Percentiles rank a stretch among this genome's conserved stretches.
Evolutionary conservation across 2,329 filamentous ascomycete species (phyloP).

Genomic region (Exophiala sp.): DNA sequence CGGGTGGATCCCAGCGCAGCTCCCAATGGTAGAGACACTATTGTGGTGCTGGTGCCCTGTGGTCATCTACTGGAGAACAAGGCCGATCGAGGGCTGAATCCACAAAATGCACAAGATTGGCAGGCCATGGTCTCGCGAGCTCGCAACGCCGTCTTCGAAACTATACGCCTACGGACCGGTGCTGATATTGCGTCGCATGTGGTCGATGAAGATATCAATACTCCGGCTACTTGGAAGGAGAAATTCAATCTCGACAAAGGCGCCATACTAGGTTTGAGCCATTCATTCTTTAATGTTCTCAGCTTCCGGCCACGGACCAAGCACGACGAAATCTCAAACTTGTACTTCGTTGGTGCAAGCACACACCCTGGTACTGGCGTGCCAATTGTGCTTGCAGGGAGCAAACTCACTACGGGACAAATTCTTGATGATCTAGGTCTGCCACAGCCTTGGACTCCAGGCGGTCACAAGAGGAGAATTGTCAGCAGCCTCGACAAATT

Average conservation of each 20-base stretch:
- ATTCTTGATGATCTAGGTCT: constrained; percentile 42
- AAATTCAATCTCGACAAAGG: constrained; percentile 73
- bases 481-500: constrained; percentile 23
- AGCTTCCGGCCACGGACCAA: constrained; percentile 34
- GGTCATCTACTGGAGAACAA: constrained; percentile 56
- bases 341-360: constrained; percentile 72
- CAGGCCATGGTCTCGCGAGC: constrained; percentile 56
- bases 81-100: constrained; percentile 29
- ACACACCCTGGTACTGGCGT: constrained; percentile 75
- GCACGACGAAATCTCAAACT: constrained; percentile 33
- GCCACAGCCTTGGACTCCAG: constrained; percentile 39
- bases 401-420: constrained; percentile 59
- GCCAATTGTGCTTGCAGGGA: constrained; percentile 67
- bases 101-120: constrained; percentile 55
- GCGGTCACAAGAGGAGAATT: constrained; percentile 13
- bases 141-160: constrained; percentile 58
- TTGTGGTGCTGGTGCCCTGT: constrained; percentile 69
- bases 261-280: constrained; percentile 67
- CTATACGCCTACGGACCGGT: constrained; percentile 59
- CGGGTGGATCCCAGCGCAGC: constrained; percentile 66
- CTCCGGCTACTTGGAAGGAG: constrained; percentile 61
- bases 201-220: constrained; percentile 62
- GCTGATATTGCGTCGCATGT: constrained; percentile 51
- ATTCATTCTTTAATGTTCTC: constrained; percentile 61
- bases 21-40: constrained; percentile 60